These are phyloP conservation scores for Pneumocystis canis DNA, from an alignment of 1,139 yeast species.

Conservation along the genomic window DNA sequence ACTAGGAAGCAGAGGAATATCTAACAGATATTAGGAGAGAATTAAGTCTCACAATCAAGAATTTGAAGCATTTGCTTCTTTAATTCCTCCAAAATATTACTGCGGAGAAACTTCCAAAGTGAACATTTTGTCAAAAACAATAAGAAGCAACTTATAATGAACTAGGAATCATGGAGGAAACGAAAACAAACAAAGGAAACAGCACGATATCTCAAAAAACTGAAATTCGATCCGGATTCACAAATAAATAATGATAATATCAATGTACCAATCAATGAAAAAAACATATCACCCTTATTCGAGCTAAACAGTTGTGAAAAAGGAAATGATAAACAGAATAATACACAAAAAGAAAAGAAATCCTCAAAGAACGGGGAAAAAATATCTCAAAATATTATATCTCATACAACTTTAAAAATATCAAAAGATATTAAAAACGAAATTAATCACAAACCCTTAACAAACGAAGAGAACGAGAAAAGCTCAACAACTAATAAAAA, in stretches of 20 bases:
- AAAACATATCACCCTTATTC: slow-evolving; percentile 16
- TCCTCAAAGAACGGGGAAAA: background rate
- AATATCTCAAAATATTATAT: background rate
- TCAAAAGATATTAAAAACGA: background rate
- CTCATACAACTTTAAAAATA: background rate
- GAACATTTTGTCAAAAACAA: background rate
- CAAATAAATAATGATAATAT: slow-evolving; percentile 51
- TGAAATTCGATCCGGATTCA: slow-evolving; percentile 60
- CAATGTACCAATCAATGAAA: slow-evolving; percentile 39
- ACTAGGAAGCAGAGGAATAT: no score
- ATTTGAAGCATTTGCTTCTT: slow-evolving; percentile 74
- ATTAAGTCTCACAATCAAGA: slow-evolving; percentile 73
- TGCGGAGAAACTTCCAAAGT: slow-evolving; percentile 46
- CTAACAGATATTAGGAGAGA: slow-evolving; percentile 43
- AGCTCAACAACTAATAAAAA: background rate
- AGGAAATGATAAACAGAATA: background rate
- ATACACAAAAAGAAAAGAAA: background rate
- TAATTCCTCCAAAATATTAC: slow-evolving; percentile 87
- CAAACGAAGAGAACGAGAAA: background rate
- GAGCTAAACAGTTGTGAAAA: background rate
- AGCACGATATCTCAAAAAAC: slow-evolving; percentile 43
- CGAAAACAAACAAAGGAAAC: slow-evolving; percentile 55
- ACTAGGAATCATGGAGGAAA: slow-evolving; percentile 74
- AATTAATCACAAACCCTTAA: background rate
- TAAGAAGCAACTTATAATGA: no score